These are phyloP conservation scores for Geranomyces michiganensis DNA, from an alignment of 192 early-diverging fungal genomes.

Conservation along the genomic window DNA sequence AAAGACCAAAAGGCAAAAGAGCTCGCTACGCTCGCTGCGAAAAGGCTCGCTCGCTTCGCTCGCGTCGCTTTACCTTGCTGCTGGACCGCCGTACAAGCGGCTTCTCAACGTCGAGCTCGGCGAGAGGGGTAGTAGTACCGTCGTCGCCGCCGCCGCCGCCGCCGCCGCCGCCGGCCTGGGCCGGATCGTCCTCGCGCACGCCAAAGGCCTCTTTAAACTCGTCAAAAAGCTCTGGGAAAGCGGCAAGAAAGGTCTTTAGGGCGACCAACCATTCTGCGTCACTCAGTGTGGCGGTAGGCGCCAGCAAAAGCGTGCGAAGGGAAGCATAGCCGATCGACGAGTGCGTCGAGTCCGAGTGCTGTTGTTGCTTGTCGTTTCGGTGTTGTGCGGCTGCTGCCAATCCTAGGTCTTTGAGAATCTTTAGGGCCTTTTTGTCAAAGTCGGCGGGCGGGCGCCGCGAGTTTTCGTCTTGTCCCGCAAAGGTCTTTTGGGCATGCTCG, in stretches of 20 bases:
- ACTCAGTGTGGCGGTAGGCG: slow-evolving; percentile 1
- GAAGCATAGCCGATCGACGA: background rate
- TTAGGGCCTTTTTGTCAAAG: slow-evolving; percentile 18
- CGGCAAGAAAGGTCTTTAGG: slow-evolving; percentile 20
- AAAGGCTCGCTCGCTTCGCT: too few species aligned
- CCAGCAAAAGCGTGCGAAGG: slow-evolving; percentile 4
- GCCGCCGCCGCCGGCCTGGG: background rate
- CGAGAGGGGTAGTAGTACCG: background rate
- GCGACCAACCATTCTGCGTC: slow-evolving; percentile 31
- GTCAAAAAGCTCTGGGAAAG: slow-evolving; percentile 19
- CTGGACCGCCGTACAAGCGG: slow-evolving; percentile 19
- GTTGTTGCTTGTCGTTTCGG: slow-evolving; percentile 15
- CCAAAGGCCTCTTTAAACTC: slow-evolving; percentile 35
- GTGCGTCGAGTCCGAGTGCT: background rate
- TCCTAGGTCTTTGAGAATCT: slow-evolving; percentile 10
- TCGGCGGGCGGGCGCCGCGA: too few species aligned
- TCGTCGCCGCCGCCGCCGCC: too few species aligned
- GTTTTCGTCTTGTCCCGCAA: too few species aligned
- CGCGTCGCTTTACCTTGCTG: slow-evolving; percentile 20
- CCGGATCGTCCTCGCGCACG: slow-evolving; percentile 21
- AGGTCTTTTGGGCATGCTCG: slow-evolving; percentile 17
- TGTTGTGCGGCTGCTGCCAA: slow-evolving; percentile 3
- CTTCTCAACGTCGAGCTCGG: slow-evolving; percentile 7
- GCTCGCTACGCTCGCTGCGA: too few species aligned
- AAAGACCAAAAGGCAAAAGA: too few species aligned